phyloP scores from a whole-genome alignment of 305 asterid genomes.

The Nicotiana rustica region DNA sequence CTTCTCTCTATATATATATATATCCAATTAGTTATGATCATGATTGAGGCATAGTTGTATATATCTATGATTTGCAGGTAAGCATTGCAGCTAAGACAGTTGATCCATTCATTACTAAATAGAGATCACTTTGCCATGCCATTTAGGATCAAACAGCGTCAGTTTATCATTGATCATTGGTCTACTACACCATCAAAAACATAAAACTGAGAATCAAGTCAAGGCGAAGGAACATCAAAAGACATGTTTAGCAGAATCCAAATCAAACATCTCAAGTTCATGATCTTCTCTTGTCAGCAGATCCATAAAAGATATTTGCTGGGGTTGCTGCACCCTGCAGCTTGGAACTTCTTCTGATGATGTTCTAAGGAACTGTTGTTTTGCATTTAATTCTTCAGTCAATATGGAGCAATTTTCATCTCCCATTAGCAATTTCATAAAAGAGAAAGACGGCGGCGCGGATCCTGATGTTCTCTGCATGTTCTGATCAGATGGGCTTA shows the following conservation, averaged over 20 bases:
- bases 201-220: not conserved
- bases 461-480: not conserved
- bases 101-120: too few species aligned
- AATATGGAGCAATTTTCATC: not conserved
- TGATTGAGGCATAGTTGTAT: too few species aligned
- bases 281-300: constrained; percentile 33
- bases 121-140: too few species aligned
- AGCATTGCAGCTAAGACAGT: too few species aligned
- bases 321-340: not conserved
- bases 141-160: too few species aligned
- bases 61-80: too few species aligned
- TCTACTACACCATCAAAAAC: not conserved
- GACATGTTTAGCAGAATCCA: not conserved
- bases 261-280: not conserved
- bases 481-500: constrained; percentile 7
- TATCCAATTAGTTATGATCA: too few species aligned
- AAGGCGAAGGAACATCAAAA: not conserved
- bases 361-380: not conserved
- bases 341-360: not conserved
- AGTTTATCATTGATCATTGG: not conserved
- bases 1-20: too few species aligned
- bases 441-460: not conserved
- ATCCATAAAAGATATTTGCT: constrained; percentile 20
- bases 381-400: not conserved
- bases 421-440: not conserved